Evolutionary conservation across 1,284 basidiomycete genomes (phyloP).

Genomic region (Acaromyces ingoldii): DNA sequence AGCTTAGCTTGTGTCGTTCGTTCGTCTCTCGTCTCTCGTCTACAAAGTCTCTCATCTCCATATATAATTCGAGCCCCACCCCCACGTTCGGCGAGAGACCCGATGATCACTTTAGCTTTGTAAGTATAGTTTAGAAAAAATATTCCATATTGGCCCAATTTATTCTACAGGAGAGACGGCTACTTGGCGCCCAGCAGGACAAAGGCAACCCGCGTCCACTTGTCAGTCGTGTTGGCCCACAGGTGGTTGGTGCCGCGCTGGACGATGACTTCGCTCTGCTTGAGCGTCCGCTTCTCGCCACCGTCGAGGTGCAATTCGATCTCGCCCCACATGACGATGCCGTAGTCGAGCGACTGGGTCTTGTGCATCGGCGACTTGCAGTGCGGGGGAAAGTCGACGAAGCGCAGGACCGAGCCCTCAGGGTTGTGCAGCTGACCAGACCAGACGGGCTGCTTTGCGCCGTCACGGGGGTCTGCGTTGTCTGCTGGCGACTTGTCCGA

Average conservation of each 20-base stretch:
- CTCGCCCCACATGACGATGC: conserved; percentile 20
- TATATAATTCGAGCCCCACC: too few relatives aligned
- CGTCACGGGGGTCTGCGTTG: conserved; percentile 10
- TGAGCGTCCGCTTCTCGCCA: conserved; percentile 11
- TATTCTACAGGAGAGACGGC: too few relatives aligned
- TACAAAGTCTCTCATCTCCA: too few relatives aligned
- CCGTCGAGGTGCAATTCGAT: conserved; percentile 18
- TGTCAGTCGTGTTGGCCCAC: conserved; percentile 14
- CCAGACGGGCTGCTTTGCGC: conserved; percentile 13
- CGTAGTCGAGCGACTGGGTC: conserved; percentile 22
- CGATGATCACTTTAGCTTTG: too few relatives aligned
- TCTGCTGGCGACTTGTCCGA: conserved; percentile 11
- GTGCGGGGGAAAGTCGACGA: conserved; percentile 16
- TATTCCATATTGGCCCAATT: too few relatives aligned
- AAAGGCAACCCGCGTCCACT: conserved; percentile 17
- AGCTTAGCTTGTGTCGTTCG: background rate
- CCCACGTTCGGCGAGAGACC: too few relatives aligned
- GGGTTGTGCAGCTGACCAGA: conserved; percentile 14
- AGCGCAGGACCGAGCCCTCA: conserved; percentile 16
- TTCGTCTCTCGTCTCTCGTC: background rate
- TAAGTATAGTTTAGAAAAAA: too few relatives aligned
- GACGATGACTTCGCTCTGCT: conserved; percentile 12
- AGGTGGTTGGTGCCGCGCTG: conserved; percentile 20
- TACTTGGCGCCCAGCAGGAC: conserved; percentile 13
- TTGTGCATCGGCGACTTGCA: conserved; percentile 13